phyloP scores from a whole-genome alignment of 2,329 filamentous ascomycete species.

The Parastagonospora nodorum region DNA sequence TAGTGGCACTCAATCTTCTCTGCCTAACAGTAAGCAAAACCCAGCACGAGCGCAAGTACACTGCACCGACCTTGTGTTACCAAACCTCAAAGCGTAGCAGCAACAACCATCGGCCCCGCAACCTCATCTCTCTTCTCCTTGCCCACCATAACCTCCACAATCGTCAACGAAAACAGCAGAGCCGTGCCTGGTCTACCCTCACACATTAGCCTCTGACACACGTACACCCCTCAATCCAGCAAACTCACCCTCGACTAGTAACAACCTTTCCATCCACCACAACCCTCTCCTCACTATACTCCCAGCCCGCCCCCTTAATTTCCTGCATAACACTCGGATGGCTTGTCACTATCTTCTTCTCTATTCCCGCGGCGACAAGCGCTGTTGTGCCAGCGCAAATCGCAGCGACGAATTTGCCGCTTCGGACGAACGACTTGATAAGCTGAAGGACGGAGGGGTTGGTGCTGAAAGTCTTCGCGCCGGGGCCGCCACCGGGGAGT shows the following conservation, averaged over 20 bases:
- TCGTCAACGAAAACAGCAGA: slow-evolving; percentile 44
- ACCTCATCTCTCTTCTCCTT: slow-evolving; percentile 56
- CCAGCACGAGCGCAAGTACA: too few species aligned
- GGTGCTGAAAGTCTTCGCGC: slow-evolving; percentile 42
- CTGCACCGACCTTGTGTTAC: too few species aligned
- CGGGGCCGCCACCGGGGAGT: slow-evolving; percentile 45
- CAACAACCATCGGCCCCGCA: slow-evolving; percentile 54
- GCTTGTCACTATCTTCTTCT: slow-evolving; percentile 36
- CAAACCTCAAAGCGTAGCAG: slow-evolving; percentile 23
- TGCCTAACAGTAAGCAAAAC: too few species aligned
- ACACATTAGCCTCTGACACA: slow-evolving; percentile 3
- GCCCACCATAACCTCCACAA: slow-evolving; percentile 45
- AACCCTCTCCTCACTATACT: slow-evolving; percentile 43
- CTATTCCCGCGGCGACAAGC: slow-evolving; percentile 35
- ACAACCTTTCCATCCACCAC: slow-evolving; percentile 43
- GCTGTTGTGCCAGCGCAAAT: slow-evolving; percentile 49
- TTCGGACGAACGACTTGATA: slow-evolving; percentile 34
- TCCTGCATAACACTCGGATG: slow-evolving; percentile 46
- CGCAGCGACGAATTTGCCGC: slow-evolving; percentile 39
- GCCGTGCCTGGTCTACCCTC: slow-evolving; percentile 45
- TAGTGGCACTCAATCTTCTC: too few species aligned
- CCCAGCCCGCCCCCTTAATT: slow-evolving; percentile 38
- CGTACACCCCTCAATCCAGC: background rate
- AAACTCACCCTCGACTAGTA: slow-evolving; percentile 43
- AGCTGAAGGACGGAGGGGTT: slow-evolving; percentile 30